Base-by-base conservation (phyloP, 78 protist species). In the Pelomyxa schiedti region DNA sequence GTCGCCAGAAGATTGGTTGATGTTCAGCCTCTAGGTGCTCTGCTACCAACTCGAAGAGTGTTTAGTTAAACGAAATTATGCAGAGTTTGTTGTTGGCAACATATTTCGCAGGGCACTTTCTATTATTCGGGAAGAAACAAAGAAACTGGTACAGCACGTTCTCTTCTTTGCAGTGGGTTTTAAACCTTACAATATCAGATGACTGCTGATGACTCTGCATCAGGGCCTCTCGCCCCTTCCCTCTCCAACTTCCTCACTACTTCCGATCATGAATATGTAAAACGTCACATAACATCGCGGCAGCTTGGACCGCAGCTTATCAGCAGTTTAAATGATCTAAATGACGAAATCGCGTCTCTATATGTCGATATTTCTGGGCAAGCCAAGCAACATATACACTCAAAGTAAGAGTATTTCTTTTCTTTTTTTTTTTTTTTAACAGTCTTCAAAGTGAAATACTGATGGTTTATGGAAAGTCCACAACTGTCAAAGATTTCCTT, bases 401-500 rank as follows among this genome's bases (percentile, higher is more conserved):
- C 82, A 30, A 81, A 81, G 84, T 80, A 74, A 29, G 76, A 30
- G 24, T 16, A 67, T 67, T 40, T 70, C 37, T 53, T n/a, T 42
- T 29, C 76, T 42, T 65, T 8, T 66, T 3, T 24, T 63, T 6
- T 75, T 3, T 28, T 3, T 3, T 6, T 3, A 3, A 43, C 70
- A 4, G 7, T 4, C 4, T 26, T 2, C 58, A 28, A 30, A 85
- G 85, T 66, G 89, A 90, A 39, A 75, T 78, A 6, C 80, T 88
- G 41, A 72, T 88, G 86, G 83, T 88, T 22, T 35, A 79, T 26
- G 88, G 88, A 32, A 66, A 67, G 39, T 83, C 88, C 36, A 8
- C 43, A 9, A 88, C 92, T 0, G 92, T 88, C 16, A 77, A 72
- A 43, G 77, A 66, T n/a, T 88, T 88, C 65, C 71, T 88, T 32